Evolutionary conservation across 2,329 filamentous ascomycete species (phyloP), one percentile per base, ranked within the genome.

Genomic region (Trichothecium roseum): DNA sequence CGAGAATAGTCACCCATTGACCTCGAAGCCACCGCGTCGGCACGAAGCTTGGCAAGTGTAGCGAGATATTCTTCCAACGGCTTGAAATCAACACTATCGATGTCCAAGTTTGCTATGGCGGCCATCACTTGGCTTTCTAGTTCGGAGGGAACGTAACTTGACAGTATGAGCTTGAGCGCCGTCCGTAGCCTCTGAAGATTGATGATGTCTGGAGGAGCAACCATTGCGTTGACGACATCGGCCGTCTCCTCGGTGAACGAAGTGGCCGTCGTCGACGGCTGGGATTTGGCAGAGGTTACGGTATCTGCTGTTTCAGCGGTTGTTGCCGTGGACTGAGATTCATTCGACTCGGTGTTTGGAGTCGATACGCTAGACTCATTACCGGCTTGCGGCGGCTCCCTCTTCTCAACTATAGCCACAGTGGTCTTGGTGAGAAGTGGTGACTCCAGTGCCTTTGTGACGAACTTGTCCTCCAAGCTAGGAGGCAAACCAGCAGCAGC

Each of bases 381-480:
- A n/a, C 37, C 42, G 13, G 33, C 35, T 17, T 37, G 32, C 13
- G 26, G 22, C 12, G 20, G 20, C 24, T 40, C 41, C n/a, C 27
- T 27, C 3, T 40, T 34, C 2, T 38, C 35, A 12, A 31, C 38
- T 36, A n/a, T 45, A 38, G 3, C 37, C 39, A 4, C 41, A 39
- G 28, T 44, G 44, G 34, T 74, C 28, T 87, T 66, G 22, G 74
- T 74, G 46, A 84, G 63, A 30, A 94, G 64, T 0, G 91, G 89
- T 4, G 78, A 72, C 46, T 91, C 83, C 5, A 98, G 64, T 3
- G 73, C 72, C 49, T 81, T 81, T 35, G 69, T 73, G 8, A 98
- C 76, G 46, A 94, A 93, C 29, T 75, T 80, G 32, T 91, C 83
- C 52, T 95, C 89, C 68, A 98, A 72, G 46, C 81, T 94, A 6